Conservation (phyloP, 2,329 filamentous ascomycete species). For the Ophiostoma ips region DNA sequence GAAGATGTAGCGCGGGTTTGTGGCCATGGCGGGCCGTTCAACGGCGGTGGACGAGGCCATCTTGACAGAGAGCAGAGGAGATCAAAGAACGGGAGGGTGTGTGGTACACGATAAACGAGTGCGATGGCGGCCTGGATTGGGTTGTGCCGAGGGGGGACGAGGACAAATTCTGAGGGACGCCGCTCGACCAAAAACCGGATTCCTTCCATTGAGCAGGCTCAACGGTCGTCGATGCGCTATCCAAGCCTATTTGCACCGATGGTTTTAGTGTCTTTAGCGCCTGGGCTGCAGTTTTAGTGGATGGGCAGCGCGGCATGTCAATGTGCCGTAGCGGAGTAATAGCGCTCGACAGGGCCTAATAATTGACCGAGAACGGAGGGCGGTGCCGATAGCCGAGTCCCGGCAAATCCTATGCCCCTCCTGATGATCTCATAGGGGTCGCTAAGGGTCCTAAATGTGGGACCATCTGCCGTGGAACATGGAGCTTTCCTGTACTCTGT, state of each 20-base stretch:
- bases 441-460: not conserved
- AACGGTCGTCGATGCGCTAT: not conserved
- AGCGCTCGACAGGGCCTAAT: not conserved
- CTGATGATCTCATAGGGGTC: not conserved
- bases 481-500: too few species aligned
- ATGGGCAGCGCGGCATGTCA: not conserved
- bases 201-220: not conserved
- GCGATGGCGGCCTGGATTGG: not conserved
- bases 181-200: not conserved
- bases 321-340: not conserved
- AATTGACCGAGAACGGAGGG: not conserved
- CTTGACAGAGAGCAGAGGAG: not conserved
- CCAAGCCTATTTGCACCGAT: not conserved
- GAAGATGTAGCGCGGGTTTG: slow-evolving; percentile 82
- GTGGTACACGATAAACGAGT: too few species aligned
- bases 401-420: not conserved
- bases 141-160: not conserved
- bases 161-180: not conserved
- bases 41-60: not conserved
- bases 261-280: not conserved
- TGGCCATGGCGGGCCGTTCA: slow-evolving; percentile 39
- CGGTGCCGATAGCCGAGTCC: not conserved
- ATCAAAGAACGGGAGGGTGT: not conserved
- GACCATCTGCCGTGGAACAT: not conserved
- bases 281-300: not conserved